Conservation (phyloP, 768 basidiomycete species). For the Termitomyces sp. region DNA sequence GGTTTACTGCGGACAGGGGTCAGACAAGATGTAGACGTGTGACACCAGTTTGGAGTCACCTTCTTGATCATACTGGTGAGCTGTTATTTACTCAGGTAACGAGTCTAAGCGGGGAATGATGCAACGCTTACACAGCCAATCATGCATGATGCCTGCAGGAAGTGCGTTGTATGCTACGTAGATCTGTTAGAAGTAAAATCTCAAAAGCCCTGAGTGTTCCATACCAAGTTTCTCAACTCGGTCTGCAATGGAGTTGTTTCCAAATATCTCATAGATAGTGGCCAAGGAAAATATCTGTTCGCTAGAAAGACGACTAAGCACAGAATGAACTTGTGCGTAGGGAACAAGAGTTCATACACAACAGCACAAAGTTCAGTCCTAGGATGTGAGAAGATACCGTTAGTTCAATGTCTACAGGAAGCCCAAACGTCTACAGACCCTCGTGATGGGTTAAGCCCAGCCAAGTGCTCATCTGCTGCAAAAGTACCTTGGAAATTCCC, state of each 20-base stretch:
- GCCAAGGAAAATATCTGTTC: constrained; percentile 40
- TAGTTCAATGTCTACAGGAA: not conserved
- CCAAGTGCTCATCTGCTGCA: constrained; percentile 35
- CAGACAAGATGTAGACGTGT: not conserved
- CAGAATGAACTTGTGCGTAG: not conserved
- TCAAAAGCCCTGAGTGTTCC: constrained; percentile 5
- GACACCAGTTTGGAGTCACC: constrained; percentile 14
- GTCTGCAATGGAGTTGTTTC: constrained; percentile 36
- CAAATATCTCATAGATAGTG: constrained; percentile 34
- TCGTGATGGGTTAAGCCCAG: constrained; percentile 35
- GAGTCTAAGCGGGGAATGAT: not conserved
- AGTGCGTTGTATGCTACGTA: constrained; percentile 24
- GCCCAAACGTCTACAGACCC: constrained; percentile 19
- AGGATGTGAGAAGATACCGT: not conserved
- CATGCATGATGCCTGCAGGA: constrained; percentile 31
- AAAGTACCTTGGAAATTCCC: constrained; percentile 26
- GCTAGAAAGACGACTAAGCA: constrained; percentile 12
- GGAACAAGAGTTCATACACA: constrained; percentile 19
- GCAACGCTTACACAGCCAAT: constrained; percentile 28
- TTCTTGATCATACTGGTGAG: constrained; percentile 39
- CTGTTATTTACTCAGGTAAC: constrained; percentile 11
- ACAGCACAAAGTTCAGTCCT: constrained; percentile 31
- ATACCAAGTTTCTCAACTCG: constrained; percentile 32
- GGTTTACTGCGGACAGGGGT: constrained; percentile 24
- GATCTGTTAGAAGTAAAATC: constrained; percentile 20